phyloP scores from a whole-genome alignment of 805 yeast species.

The Lipomyces sp. region DNA sequence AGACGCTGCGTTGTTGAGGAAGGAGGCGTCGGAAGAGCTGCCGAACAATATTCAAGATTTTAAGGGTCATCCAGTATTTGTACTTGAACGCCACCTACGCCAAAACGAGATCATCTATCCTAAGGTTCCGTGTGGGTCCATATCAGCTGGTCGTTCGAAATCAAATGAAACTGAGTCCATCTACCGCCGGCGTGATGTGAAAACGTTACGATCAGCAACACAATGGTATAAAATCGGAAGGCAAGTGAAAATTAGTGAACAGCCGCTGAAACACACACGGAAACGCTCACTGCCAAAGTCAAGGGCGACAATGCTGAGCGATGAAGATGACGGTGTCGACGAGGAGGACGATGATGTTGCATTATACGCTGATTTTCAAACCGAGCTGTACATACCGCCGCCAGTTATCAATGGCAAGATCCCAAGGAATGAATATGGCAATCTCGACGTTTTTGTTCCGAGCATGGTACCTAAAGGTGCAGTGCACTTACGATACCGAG shows the following conservation, averaged over 20 bases:
- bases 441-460: slow-evolving; percentile 76
- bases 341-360: slow-evolving; percentile 58
- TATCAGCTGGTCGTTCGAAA: slow-evolving; percentile 49
- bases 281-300: slow-evolving; percentile 41
- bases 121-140: slow-evolving; percentile 72
- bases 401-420: slow-evolving; percentile 68
- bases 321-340: slow-evolving; percentile 42
- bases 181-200: slow-evolving; percentile 69
- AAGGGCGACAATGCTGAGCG: slow-evolving; percentile 37
- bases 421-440: slow-evolving; percentile 78
- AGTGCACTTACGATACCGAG: slow-evolving; percentile 52
- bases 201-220: slow-evolving; percentile 67
- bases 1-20: slow-evolving; percentile 60
- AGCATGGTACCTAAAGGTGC: slow-evolving; percentile 87
- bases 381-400: slow-evolving; percentile 71
- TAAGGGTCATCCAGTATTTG: slow-evolving; percentile 84
- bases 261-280: slow-evolving; percentile 59
- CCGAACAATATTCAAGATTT: slow-evolving; percentile 84
- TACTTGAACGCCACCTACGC: slow-evolving; percentile 72
- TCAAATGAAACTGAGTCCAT: slow-evolving; percentile 53
- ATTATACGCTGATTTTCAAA: slow-evolving; percentile 78
- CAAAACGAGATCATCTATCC: slow-evolving; percentile 75
- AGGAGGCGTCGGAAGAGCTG: slow-evolving; percentile 79
- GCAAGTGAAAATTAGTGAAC: slow-evolving; percentile 68
- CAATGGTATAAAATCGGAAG: slow-evolving; percentile 89